Conservation (phyloP, 2,329 filamentous ascomycete genomes). For the Cryphonectria naterciae region DNA sequence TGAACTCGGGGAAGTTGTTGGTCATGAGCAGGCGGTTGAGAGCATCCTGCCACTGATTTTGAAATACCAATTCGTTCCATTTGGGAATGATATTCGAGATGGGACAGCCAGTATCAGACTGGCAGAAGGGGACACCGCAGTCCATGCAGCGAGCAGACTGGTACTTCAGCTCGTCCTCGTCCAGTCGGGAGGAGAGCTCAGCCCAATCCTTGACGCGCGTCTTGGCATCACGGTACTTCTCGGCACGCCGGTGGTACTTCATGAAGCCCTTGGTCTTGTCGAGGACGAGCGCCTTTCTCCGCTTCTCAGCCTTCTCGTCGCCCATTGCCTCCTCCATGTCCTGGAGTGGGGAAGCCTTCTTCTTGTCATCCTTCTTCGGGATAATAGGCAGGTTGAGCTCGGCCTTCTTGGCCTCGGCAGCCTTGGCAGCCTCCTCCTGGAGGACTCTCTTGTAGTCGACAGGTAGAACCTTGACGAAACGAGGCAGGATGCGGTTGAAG, state of each 20-base stretch:
- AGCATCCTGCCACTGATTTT: slow-evolving; percentile 85
- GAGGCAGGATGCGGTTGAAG: slow-evolving; percentile 86
- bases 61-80: slow-evolving; percentile 84
- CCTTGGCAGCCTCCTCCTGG: slow-evolving; percentile 82
- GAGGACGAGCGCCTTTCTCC: slow-evolving; percentile 86
- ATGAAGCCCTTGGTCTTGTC: slow-evolving; percentile 98
- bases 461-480: slow-evolving; percentile 91
- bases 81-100: slow-evolving; percentile 98
- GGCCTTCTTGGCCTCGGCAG: slow-evolving; percentile 80
- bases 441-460: slow-evolving; percentile 96
- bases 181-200: slow-evolving; percentile 83
- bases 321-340: slow-evolving; percentile 93
- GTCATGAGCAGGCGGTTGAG: slow-evolving; percentile 92
- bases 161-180: slow-evolving; percentile 95
- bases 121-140: slow-evolving; percentile 97
- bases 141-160: slow-evolving; percentile 98
- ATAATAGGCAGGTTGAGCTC: slow-evolving; percentile 81
- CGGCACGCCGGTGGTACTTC: slow-evolving; percentile 90
- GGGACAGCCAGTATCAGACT: slow-evolving; percentile 92
- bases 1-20: slow-evolving; percentile 99
- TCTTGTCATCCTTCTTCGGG: slow-evolving; percentile 68
- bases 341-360: slow-evolving; percentile 71
- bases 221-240: slow-evolving; percentile 88
- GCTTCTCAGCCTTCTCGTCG: slow-evolving; percentile 84
- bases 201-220: slow-evolving; percentile 91